These are phyloP conservation scores for Dipteronia dyeriana DNA, from an alignment of 345 rosid species.

Conservation along the genomic window DNA sequence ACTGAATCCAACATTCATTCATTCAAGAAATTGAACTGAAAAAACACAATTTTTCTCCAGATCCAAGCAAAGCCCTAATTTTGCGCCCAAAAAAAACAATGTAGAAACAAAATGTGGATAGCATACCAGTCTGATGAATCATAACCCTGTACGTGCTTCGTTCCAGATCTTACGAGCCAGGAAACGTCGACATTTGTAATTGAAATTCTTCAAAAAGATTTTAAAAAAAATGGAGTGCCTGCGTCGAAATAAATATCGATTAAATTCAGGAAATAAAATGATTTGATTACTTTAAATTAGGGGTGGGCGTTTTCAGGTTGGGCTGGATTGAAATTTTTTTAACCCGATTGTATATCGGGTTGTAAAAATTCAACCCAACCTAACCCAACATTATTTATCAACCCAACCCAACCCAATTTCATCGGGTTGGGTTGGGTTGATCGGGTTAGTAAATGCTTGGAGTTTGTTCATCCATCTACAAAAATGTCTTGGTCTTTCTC, in stretches of 20 bases:
- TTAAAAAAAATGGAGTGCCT: neutral
- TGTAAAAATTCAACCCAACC: no score
- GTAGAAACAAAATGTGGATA: slow-evolving; percentile 10
- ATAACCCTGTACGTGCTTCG: slow-evolving; percentile 13
- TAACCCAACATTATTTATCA: no score
- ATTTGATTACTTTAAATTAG: neutral
- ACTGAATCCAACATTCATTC: slow-evolving; percentile 6
- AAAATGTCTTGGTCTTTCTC: no score
- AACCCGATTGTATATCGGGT: no score
- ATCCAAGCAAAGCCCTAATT: neutral
- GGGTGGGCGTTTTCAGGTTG: no score
- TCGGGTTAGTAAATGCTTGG: no score
- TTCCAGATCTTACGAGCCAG: slow-evolving; percentile 2
- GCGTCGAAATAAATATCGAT: neutral
- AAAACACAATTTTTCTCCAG: slow-evolving; percentile 17
- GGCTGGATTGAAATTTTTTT: no score
- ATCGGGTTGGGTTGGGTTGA: no score
- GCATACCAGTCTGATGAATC: slow-evolving; percentile 31
- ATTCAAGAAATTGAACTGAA: neutral
- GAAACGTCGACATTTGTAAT: neutral
- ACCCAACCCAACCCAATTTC: no score
- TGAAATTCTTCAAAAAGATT: neutral
- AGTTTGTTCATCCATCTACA: no score
- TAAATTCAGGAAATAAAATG: neutral
- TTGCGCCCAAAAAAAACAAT: slow-evolving; percentile 1